Percentiles rank a stretch among this genome's conserved stretches.
These are phyloP conservation scores for Phytophthora cactorum DNA, from an alignment of 352 stramenopile species.

Conservation along the genomic window DNA sequence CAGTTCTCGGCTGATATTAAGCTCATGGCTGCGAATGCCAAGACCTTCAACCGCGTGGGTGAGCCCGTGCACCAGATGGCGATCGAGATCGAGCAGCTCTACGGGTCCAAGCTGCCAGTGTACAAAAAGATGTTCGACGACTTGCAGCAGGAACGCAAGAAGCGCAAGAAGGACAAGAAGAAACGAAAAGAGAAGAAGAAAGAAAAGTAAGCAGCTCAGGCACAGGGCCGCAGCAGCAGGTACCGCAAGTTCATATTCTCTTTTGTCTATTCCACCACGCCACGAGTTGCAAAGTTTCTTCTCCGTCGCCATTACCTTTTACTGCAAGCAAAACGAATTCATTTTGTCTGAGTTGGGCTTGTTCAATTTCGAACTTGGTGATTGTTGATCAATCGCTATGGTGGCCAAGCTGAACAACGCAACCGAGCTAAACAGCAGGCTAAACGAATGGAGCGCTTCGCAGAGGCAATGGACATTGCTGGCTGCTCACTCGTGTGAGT, in stretches of 20 bases:
- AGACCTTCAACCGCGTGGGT: slow-evolving; percentile 85
- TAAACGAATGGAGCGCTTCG: too few relatives aligned
- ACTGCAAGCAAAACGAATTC: too few relatives aligned
- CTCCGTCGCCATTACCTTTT: slow-evolving; percentile 12
- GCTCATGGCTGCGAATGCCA: slow-evolving; percentile 83
- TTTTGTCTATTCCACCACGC: slow-evolving; percentile 39
- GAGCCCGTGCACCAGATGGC: slow-evolving; percentile 88
- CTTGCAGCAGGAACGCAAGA: slow-evolving; percentile 82
- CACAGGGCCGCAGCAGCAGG: slow-evolving; percentile 23
- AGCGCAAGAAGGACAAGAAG: slow-evolving; percentile 91
- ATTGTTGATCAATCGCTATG: too few relatives aligned
- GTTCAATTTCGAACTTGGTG: too few relatives aligned
- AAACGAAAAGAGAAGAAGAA: slow-evolving; percentile 92
- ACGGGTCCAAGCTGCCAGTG: slow-evolving; percentile 64
- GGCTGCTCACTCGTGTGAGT: too few relatives aligned
- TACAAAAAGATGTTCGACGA: slow-evolving; percentile 84
- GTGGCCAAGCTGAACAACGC: too few relatives aligned
- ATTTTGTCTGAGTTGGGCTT: too few relatives aligned
- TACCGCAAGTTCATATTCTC: slow-evolving; percentile 22
- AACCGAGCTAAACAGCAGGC: too few relatives aligned
- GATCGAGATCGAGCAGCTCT: slow-evolving; percentile 79
- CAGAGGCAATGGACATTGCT: too few relatives aligned
- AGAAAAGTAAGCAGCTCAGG: slow-evolving; percentile 67
- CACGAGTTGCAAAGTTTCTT: slow-evolving; percentile 53
- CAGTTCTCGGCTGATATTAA: slow-evolving; percentile 82